phyloP scores from a whole-genome alignment of 495 filamentous ascomycete genomes.

The Trichocladium uniseriatum region DNA sequence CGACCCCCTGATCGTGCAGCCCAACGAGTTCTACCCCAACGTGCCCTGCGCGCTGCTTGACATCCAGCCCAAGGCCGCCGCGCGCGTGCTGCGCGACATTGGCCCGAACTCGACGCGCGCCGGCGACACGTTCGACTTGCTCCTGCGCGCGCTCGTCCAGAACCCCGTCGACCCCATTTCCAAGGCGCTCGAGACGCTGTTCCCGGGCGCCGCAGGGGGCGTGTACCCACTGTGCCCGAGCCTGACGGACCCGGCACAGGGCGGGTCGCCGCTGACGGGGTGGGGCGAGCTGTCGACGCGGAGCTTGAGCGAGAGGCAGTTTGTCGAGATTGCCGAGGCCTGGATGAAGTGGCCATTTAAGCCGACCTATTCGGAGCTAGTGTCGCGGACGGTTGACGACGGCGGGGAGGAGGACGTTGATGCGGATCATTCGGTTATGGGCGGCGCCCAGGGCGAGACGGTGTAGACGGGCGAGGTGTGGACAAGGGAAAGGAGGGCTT shows the following conservation, averaged over 20 bases:
- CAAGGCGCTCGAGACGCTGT: slow-evolving; percentile 21
- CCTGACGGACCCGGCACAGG: slow-evolving; percentile 29
- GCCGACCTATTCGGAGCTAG: slow-evolving; percentile 35
- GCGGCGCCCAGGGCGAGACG: too few species aligned
- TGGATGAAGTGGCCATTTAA: slow-evolving; percentile 54
- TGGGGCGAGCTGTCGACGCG: slow-evolving; percentile 33
- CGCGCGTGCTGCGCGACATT: slow-evolving; percentile 28
- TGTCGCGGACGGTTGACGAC: slow-evolving; percentile 18
- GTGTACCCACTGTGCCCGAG: slow-evolving; percentile 33
- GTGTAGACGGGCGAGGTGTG: too few species aligned
- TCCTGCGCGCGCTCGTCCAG: slow-evolving; percentile 20
- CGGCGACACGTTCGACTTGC: slow-evolving; percentile 32
- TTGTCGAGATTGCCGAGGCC: slow-evolving; percentile 40
- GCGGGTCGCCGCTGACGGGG: slow-evolving; percentile 28
- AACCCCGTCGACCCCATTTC: slow-evolving; percentile 14
- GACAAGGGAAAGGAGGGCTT: too few species aligned
- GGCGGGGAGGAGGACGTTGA: background rate
- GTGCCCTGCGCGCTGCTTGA: slow-evolving; percentile 32
- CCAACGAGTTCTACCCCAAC: slow-evolving; percentile 50
- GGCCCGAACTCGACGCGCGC: slow-evolving; percentile 25
- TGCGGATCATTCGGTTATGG: too few species aligned
- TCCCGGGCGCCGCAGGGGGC: slow-evolving; percentile 34
- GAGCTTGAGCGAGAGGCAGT: slow-evolving; percentile 35
- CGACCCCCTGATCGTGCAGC: slow-evolving; percentile 40
- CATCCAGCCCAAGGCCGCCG: slow-evolving; percentile 34